Conservation (phyloP, 139 green algal genomes). For the Haematococcus lacustris region DNA sequence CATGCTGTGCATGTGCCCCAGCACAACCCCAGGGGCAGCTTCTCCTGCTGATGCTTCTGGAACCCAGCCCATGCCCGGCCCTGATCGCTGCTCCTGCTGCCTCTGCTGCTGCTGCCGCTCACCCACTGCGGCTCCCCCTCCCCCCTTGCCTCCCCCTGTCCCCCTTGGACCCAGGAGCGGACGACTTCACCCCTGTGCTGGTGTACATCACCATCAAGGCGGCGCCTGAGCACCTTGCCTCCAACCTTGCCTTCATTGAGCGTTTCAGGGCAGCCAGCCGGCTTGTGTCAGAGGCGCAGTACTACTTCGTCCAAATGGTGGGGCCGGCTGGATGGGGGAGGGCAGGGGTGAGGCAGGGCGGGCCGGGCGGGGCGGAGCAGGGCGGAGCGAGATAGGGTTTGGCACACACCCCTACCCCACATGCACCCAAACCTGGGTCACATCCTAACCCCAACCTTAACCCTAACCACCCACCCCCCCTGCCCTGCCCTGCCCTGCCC, state of each 20-base stretch:
- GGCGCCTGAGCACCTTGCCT: conserved; percentile 56
- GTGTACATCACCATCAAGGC: conserved; percentile 80
- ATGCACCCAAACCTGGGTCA: no score
- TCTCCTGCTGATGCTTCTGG: background rate
- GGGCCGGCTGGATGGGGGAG: background rate
- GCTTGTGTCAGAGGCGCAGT: conserved; percentile 40
- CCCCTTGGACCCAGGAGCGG: conserved; percentile 65
- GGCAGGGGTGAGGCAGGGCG: no score
- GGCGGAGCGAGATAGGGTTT: no score
- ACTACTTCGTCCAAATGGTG: conserved; percentile 76
- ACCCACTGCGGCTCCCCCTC: no score
- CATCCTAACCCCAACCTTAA: no score
- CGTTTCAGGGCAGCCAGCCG: conserved; percentile 13
- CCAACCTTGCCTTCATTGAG: conserved; percentile 50
- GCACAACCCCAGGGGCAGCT: background rate
- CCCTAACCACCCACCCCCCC: no score
- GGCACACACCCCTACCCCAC: no score
- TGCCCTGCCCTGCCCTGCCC: no score
- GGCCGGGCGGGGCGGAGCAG: no score
- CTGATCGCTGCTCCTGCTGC: background rate
- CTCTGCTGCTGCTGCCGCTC: background rate
- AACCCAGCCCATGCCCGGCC: background rate
- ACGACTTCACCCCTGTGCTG: conserved; percentile 92
- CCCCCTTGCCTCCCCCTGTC: no score
- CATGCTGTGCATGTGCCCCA: no score